A percentile compares a stretch with the other conserved stretches of the same genome.
phyloP scores from a whole-genome alignment of 768 basidiomycete genomes.

The Amanita pallidorosea region DNA sequence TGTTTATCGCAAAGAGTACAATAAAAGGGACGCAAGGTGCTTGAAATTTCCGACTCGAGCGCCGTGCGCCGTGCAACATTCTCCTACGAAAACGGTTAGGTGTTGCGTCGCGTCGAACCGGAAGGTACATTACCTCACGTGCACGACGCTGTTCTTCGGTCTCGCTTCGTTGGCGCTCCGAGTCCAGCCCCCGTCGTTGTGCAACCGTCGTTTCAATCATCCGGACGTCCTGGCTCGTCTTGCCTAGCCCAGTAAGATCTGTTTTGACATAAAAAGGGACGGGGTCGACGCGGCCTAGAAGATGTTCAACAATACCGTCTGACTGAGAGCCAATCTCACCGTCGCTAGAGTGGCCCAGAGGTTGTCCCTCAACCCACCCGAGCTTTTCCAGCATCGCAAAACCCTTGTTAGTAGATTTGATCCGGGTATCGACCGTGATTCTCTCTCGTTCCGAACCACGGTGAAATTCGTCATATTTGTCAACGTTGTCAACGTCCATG shows the following conservation, averaged over 20 bases:
- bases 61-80: conserved; percentile 53
- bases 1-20: conserved; percentile 81
- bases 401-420: conserved; percentile 71
- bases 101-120: background rate
- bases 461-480: conserved; percentile 60
- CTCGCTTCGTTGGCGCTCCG: conserved; percentile 73
- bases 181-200: conserved; percentile 69
- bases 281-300: conserved; percentile 68
- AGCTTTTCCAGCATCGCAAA: conserved; percentile 73
- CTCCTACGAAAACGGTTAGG: conserved; percentile 32
- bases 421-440: conserved; percentile 73
- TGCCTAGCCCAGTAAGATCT: conserved; percentile 73
- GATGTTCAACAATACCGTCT: background rate
- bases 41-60: conserved; percentile 56
- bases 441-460: conserved; percentile 43
- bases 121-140: conserved; percentile 45
- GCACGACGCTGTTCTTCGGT: conserved; percentile 64
- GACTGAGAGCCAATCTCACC: conserved; percentile 29
- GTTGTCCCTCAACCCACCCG: conserved; percentile 75
- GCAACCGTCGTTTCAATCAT: conserved; percentile 84
- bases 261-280: conserved; percentile 73
- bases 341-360: conserved; percentile 65
- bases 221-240: conserved; percentile 64
- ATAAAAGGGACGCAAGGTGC: conserved; percentile 65
- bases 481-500: conserved; percentile 42